Evolutionary conservation across 371 early-diverging fungal species (phyloP).

Genomic region (Parasitella parasitica): DNA sequence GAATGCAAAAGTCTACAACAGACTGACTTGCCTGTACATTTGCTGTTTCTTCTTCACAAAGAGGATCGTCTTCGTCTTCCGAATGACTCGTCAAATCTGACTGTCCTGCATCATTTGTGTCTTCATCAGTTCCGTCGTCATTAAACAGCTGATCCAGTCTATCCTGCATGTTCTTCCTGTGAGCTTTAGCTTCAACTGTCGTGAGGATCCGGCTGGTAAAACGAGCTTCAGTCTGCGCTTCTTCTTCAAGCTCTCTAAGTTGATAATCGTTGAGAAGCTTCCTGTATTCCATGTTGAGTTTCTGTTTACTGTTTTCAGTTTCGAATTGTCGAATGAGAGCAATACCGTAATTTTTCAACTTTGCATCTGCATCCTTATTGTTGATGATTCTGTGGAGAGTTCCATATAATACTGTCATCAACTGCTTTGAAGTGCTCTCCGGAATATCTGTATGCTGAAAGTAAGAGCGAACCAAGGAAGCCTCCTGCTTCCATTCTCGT

Average conservation of each 20-base stretch:
- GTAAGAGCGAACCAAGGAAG: background rate
- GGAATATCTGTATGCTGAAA: background rate
- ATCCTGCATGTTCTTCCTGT: background rate
- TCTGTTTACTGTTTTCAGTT: background rate
- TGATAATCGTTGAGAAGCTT: background rate
- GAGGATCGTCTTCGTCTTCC: too few relatives aligned
- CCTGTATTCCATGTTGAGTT: background rate
- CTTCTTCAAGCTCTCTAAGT: background rate
- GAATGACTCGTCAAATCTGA: background rate
- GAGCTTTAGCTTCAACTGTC: background rate
- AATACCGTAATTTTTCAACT: constrained; percentile 11
- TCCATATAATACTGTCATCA: background rate
- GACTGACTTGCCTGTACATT: constrained; percentile 7
- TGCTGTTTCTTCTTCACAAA: constrained; percentile 7
- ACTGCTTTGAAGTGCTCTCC: background rate
- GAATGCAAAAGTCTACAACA: constrained; percentile 9
- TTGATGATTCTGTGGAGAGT: constrained; percentile 8
- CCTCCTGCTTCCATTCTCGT: background rate
- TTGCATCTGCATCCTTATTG: constrained; percentile 9
- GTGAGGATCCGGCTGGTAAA: background rate
- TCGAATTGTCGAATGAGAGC: background rate
- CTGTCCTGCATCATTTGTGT: background rate
- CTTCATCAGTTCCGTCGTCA: background rate
- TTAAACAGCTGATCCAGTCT: background rate
- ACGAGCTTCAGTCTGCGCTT: background rate